Percentiles rank a stretch among this genome's conserved stretches.
Evolutionary conservation across 2,329 filamentous ascomycete species (phyloP).

Genomic region (Neurospora sp.): DNA sequence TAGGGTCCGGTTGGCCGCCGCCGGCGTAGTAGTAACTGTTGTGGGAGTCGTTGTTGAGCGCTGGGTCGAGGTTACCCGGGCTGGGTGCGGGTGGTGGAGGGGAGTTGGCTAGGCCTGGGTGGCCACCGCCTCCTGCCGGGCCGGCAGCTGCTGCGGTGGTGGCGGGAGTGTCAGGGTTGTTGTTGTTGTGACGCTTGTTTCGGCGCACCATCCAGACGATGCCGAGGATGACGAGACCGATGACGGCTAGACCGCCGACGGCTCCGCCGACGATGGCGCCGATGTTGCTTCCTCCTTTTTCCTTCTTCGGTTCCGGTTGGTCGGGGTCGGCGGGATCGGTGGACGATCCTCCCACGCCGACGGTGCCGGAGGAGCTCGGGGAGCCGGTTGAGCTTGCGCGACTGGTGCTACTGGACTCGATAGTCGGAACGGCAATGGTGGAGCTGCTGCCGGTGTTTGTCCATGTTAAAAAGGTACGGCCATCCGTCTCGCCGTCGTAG

Average conservation of each 20-base stretch:
- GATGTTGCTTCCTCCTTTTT: conserved; percentile 1
- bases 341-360: not conserved
- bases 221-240: conserved; percentile 10
- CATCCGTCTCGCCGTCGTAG: conserved; percentile 27
- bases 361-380: not conserved
- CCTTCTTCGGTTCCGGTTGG: not conserved
- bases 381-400: not conserved
- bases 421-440: not conserved
- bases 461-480: conserved; percentile 20
- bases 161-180: not conserved
- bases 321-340: not conserved
- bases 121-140: no score
- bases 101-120: not conserved
- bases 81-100: not conserved
- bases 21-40: not conserved
- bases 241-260: conserved; percentile 13
- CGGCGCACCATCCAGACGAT: conserved; percentile 1
- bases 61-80: not conserved
- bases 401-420: not conserved
- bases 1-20: not conserved
- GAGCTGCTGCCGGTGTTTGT: conserved; percentile 8
- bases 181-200: not conserved
- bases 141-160: not conserved
- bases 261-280: conserved; percentile 17
- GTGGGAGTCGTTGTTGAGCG: not conserved